Conservation (phyloP, 495 filamentous ascomycete genomes). For the Talaromyces nanjingensis region DNA sequence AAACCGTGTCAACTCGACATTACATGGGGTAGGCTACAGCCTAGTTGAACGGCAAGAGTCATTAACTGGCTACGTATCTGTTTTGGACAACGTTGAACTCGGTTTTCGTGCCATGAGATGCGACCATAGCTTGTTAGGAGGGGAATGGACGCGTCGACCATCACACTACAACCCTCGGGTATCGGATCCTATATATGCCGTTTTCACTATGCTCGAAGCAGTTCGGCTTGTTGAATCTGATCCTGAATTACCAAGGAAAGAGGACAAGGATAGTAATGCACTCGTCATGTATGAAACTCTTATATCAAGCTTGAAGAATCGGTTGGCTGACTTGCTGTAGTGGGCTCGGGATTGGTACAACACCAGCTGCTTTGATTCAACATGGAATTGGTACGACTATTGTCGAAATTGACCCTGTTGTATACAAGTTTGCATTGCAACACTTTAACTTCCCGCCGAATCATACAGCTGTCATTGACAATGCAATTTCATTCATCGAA, state of each 20-base stretch:
- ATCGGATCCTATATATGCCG: slow-evolving; percentile 82
- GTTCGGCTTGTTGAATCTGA: slow-evolving; percentile 68
- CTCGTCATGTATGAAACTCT: slow-evolving; percentile 61
- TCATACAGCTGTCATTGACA: slow-evolving; percentile 72
- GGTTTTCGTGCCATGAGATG: slow-evolving; percentile 81
- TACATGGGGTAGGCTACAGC: slow-evolving; percentile 43
- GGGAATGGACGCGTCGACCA: slow-evolving; percentile 62
- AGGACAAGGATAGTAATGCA: slow-evolving; percentile 64
- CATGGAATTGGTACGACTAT: slow-evolving; percentile 90
- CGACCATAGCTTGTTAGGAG: slow-evolving; percentile 88
- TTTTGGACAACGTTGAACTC: slow-evolving; percentile 64
- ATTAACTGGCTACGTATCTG: slow-evolving; percentile 84
- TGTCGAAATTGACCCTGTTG: slow-evolving; percentile 87
- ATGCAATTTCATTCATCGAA: slow-evolving; percentile 70
- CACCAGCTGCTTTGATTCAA: slow-evolving; percentile 73
- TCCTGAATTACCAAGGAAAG: slow-evolving; percentile 28
- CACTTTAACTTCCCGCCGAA: slow-evolving; percentile 77
- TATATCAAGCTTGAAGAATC: too few relatives aligned
- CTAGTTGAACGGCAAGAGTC: slow-evolving; percentile 78
- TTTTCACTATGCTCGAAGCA: slow-evolving; percentile 90
- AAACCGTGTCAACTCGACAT: slow-evolving; percentile 52
- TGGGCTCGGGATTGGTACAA: slow-evolving; percentile 87
- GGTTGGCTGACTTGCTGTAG: slow-evolving; percentile 35
- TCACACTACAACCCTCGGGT: slow-evolving; percentile 40
- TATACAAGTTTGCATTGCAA: slow-evolving; percentile 70